phyloP scores from a whole-genome alignment of 2,329 filamentous ascomycete species.

The Allantophomopsis cytisporea region DNA sequence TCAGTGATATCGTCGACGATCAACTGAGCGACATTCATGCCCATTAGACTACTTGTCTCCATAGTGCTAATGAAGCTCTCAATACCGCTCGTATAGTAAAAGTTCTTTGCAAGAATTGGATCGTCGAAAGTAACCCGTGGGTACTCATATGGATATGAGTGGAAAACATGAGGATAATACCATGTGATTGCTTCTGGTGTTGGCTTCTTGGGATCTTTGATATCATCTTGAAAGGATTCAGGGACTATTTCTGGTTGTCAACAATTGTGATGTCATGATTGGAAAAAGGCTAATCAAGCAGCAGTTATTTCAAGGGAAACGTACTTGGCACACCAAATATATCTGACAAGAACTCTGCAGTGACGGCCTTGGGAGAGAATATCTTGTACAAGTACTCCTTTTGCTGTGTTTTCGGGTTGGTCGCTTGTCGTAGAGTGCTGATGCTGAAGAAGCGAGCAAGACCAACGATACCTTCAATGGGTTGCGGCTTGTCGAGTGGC shows the following conservation, averaged over 20 bases:
- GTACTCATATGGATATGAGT: constrained; percentile 75
- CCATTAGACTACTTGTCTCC: constrained; percentile 91
- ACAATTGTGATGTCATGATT: constrained; percentile 18
- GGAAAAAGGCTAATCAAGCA: constrained; percentile 22
- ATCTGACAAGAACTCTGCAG: constrained; percentile 34
- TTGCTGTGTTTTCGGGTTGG: constrained; percentile 41
- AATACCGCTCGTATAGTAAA: constrained; percentile 66
- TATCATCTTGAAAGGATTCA: constrained; percentile 4
- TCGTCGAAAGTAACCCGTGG: constrained; percentile 83
- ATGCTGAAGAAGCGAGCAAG: constrained; percentile 75
- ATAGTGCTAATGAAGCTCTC: constrained; percentile 95
- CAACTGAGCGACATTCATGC: constrained; percentile 67
- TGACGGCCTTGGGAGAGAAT: constrained; percentile 42
- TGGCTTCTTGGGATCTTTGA: constrained; percentile 6
- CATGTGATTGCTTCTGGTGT: constrained; percentile 45
- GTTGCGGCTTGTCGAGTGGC: constrained; percentile 28
- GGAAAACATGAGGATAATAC: constrained; percentile 65
- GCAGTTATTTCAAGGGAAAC: background rate
- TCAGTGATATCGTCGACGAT: constrained; percentile 39
- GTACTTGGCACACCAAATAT: constrained; percentile 28
- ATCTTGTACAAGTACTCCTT: constrained; percentile 52
- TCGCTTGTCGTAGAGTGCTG: constrained; percentile 52
- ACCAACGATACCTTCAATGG: constrained; percentile 47
- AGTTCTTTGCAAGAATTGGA: constrained; percentile 46
- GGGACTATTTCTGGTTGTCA: constrained; percentile 7